These are phyloP conservation scores for Ogataea paraovalis DNA, from an alignment of 805 yeast genomes.

Conservation along the genomic window DNA sequence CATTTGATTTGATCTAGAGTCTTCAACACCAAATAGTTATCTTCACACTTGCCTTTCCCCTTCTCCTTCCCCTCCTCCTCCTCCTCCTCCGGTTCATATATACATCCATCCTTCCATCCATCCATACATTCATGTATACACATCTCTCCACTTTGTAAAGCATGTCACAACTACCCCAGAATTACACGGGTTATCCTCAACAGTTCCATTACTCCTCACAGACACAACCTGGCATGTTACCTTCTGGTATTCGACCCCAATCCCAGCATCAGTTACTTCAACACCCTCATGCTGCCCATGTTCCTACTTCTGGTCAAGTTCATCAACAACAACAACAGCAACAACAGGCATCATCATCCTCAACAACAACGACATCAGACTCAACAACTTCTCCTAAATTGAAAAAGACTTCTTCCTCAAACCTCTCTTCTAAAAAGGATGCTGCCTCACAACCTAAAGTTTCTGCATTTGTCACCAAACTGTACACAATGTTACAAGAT, in stretches of 20 bases:
- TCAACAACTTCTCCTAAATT: background rate
- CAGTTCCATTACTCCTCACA: background rate
- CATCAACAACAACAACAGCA: too few species aligned
- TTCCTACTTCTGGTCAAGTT: too few species aligned
- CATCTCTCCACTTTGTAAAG: too few species aligned
- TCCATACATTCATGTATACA: too few species aligned
- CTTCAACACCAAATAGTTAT: too few species aligned
- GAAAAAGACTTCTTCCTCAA: background rate
- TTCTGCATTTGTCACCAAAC: conserved; percentile 61
- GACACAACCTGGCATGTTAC: background rate
- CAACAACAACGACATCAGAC: background rate
- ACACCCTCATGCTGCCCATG: background rate
- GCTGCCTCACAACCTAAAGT: conserved; percentile 34
- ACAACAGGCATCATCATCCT: too few species aligned
- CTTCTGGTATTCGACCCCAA: background rate
- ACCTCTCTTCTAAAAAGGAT: background rate
- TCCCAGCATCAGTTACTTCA: background rate
- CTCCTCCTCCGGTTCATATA: too few species aligned
- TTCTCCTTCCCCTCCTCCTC: too few species aligned
- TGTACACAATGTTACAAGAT: conserved; percentile 61
- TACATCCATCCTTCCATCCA: too few species aligned
- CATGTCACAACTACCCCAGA: conserved; percentile 6
- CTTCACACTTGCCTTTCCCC: too few species aligned
- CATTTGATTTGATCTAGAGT: too few species aligned
- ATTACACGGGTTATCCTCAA: background rate